Evolutionary conservation across 768 basidiomycete genomes (phyloP).

Genomic region (Pisolithus marmoratus): DNA sequence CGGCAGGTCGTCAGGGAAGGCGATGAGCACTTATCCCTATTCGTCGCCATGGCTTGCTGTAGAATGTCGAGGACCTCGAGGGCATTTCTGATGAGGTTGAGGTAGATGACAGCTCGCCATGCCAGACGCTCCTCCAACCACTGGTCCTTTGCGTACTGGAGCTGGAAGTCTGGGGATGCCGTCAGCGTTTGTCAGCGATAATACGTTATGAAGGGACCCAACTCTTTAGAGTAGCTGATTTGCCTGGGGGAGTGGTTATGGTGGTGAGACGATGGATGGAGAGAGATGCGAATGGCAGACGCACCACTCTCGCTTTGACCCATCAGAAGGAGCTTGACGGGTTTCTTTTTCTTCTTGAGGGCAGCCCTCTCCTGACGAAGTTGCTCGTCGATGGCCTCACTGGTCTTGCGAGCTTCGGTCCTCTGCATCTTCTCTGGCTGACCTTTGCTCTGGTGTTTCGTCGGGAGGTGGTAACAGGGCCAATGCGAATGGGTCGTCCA

Average conservation of each 20-base stretch:
- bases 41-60: slow-evolving; percentile 46
- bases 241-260: slow-evolving; percentile 33
- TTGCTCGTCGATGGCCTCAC: slow-evolving; percentile 74
- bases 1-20: not conserved
- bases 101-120: slow-evolving; percentile 72
- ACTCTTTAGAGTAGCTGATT: slow-evolving; percentile 81
- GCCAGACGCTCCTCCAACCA: slow-evolving; percentile 65
- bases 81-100: slow-evolving; percentile 75
- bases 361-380: slow-evolving; percentile 54
- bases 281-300: slow-evolving; percentile 6
- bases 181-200: slow-evolving; percentile 1
- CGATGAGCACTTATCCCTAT: slow-evolving; percentile 17
- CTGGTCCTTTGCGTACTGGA: slow-evolving; percentile 64
- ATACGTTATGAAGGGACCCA: slow-evolving; percentile 10
- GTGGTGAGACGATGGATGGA: slow-evolving; percentile 2
- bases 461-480: slow-evolving; percentile 58
- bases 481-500: slow-evolving; percentile 58
- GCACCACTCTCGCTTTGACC: slow-evolving; percentile 69
- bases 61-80: slow-evolving; percentile 57
- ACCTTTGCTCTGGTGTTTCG: slow-evolving; percentile 55
- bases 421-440: slow-evolving; percentile 53
- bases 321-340: slow-evolving; percentile 69
- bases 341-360: slow-evolving; percentile 56
- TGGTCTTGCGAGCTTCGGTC: slow-evolving; percentile 55
- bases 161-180: slow-evolving; percentile 57